These are phyloP conservation scores for Furcasterigmium furcatum DNA, from an alignment of 2,329 filamentous ascomycete species.

Conservation along the genomic window DNA sequence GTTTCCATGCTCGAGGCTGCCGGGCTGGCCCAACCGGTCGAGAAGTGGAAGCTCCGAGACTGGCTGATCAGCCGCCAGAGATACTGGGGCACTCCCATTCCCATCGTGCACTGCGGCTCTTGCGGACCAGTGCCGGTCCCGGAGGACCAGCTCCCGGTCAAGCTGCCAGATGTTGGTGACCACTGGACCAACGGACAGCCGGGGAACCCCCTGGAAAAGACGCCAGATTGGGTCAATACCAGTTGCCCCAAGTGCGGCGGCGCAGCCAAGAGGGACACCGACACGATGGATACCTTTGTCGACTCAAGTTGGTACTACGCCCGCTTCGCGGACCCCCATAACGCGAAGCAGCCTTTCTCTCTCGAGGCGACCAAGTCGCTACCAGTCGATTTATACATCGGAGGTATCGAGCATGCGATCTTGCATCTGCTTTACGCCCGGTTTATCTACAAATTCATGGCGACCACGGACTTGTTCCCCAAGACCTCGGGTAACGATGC, in stretches of 20 bases:
- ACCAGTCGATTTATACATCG: slow-evolving; percentile 85
- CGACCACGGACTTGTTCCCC: slow-evolving; percentile 48
- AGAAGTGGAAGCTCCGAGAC: slow-evolving; percentile 79
- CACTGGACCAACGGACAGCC: slow-evolving; percentile 66
- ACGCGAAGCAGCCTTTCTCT: slow-evolving; percentile 58
- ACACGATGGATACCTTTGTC: slow-evolving; percentile 96
- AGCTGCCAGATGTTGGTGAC: slow-evolving; percentile 65
- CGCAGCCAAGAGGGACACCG: slow-evolving; percentile 76
- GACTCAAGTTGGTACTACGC: slow-evolving; percentile 95
- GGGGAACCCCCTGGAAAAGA: slow-evolving; percentile 74
- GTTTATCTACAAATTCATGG: slow-evolving; percentile 86
- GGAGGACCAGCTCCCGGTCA: slow-evolving; percentile 70
- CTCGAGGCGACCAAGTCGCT: slow-evolving; percentile 55
- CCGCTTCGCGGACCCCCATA: slow-evolving; percentile 71
- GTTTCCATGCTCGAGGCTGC: slow-evolving; percentile 52
- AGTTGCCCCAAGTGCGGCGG: slow-evolving; percentile 70
- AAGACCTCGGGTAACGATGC: slow-evolving; percentile 26
- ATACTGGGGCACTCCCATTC: slow-evolving; percentile 90
- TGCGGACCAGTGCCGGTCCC: slow-evolving; percentile 82
- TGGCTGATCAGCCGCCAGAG: slow-evolving; percentile 91
- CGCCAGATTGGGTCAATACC: slow-evolving; percentile 71
- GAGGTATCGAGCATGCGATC: slow-evolving; percentile 88
- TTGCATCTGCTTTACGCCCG: slow-evolving; percentile 84
- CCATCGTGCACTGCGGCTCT: slow-evolving; percentile 74
- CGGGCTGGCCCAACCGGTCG: slow-evolving; percentile 56